phyloP scores from a whole-genome alignment of 164 flowering plant genomes.

The Aristolochia californica region DNA sequence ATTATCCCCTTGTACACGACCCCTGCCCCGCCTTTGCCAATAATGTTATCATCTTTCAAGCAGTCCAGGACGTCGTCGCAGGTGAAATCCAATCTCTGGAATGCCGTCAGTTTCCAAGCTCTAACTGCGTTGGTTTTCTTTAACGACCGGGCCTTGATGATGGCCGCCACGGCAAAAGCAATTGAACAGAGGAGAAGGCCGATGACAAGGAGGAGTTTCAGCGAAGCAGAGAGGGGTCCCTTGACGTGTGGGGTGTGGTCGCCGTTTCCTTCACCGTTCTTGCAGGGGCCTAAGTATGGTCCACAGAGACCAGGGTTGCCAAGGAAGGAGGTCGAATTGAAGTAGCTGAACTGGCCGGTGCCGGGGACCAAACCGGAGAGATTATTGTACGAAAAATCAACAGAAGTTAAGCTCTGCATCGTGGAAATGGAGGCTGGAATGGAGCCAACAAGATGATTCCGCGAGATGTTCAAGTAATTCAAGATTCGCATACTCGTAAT shows the following conservation, averaged over 20 bases:
- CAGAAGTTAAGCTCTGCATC: constrained; percentile 93
- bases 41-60: constrained; percentile 91
- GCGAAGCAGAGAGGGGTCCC: constrained; percentile 60
- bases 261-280: constrained; percentile 38
- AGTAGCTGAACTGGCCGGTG: constrained; percentile 91
- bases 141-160: constrained; percentile 74
- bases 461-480: constrained; percentile 77
- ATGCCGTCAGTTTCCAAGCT: constrained; percentile 89
- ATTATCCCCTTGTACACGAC: constrained; percentile 85
- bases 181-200: constrained; percentile 86
- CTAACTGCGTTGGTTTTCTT: constrained; percentile 67
- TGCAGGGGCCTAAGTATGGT: constrained; percentile 77
- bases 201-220: constrained; percentile 84
- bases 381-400: constrained; percentile 87
- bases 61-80: constrained; percentile 78
- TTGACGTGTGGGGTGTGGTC: constrained; percentile 36
- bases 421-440: constrained; percentile 61
- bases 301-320: constrained; percentile 96
- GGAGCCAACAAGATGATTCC: constrained; percentile 65
- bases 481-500: constrained; percentile 71
- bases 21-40: constrained; percentile 98
- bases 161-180: constrained; percentile 81
- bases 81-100: constrained; percentile 86
- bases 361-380: constrained; percentile 88
- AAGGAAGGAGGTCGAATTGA: constrained; percentile 75